Base-by-base conservation (phyloP, 768 basidiomycete species). In the Myochromella boudieri region DNA sequence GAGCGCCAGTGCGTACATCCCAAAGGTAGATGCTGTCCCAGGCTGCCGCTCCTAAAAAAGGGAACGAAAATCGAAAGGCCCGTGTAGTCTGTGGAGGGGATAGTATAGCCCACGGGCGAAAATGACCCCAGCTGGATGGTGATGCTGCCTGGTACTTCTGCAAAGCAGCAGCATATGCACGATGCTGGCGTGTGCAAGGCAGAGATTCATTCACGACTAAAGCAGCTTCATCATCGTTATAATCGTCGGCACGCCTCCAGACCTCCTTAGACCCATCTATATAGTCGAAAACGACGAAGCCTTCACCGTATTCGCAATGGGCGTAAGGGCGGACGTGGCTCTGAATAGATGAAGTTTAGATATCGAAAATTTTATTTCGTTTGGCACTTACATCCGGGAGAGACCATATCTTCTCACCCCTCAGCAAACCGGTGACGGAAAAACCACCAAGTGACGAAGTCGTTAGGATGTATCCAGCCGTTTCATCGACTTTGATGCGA, bases 401-500 rank as follows among this genome's bases (percentile, higher is more conserved):
- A n/a, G 67, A 64, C 89, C 87, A 91, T n/a, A 90, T 62, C 4
- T 75, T 45, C 2, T 61, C 46, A 32, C 75, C 74, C 1, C 61
- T 68, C 5, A 74, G 61, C 20, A 87, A 59, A 57, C 85, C 81
- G 7, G 70, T 70, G 1, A 91, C 87, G 1, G 56, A 52, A 7
- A 91, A 55, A 0, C 86, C 85, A 0, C 86, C 86, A 8, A 51
- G 48, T 5, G 61, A 60, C 33, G 69, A 69, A 0, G 87, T 88
- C 3, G 76, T 75, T 32, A 91, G 77, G 40, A 85, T 66, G 18
- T 84, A 70, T 3, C 80, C 78, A 8, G 69, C 71, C 25, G 70
- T 63, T 55, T 86, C 80, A 46, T 92, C 90, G 17, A 86, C 75
- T 64, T 91, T 91, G 66, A 91, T 81, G 6, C 87, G 80, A 63